Percentiles rank a stretch among this genome's conserved stretches.
These are phyloP conservation scores for Diaporthe velutina DNA, from an alignment of 2,329 filamentous ascomycete species.

Conservation along the genomic window DNA sequence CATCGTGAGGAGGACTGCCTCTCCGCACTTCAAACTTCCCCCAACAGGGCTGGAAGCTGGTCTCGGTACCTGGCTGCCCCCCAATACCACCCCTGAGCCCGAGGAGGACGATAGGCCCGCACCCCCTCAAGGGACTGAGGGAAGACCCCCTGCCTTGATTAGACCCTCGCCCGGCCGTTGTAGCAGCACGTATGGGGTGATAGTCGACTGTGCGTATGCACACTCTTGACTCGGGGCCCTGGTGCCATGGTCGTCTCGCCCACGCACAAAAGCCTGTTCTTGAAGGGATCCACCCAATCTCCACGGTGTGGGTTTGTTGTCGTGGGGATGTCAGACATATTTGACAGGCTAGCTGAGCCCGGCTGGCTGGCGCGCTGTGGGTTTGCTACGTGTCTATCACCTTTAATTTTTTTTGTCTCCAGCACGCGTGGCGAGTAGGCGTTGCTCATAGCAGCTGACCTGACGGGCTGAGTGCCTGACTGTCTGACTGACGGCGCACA, in stretches of 20 bases:
- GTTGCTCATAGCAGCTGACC: background rate
- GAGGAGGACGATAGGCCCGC: background rate
- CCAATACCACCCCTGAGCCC: background rate
- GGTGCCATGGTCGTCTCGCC: background rate
- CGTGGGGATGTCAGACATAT: slow-evolving; percentile 14
- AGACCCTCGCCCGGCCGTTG: no score
- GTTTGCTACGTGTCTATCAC: slow-evolving; percentile 3
- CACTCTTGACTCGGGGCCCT: background rate
- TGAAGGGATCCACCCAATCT: background rate
- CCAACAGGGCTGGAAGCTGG: background rate
- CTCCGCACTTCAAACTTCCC: background rate
- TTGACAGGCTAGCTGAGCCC: slow-evolving; percentile 4
- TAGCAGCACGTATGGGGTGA: slow-evolving; percentile 22
- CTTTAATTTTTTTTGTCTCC: background rate
- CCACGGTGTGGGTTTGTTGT: slow-evolving; percentile 18
- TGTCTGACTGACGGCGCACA: background rate
- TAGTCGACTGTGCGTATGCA: slow-evolving; percentile 16
- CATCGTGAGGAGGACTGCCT: no score
- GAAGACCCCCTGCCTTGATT: background rate
- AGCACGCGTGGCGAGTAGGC: background rate
- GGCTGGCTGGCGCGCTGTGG: background rate
- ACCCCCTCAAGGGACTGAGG: background rate
- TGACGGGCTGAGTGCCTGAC: background rate
- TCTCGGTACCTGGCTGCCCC: background rate
- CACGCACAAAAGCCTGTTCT: slow-evolving; percentile 23